phyloP scores from a whole-genome alignment of 225 moss, liverwort and hornwort species.

The Bryoerythrophyllum caledonicum region DNA sequence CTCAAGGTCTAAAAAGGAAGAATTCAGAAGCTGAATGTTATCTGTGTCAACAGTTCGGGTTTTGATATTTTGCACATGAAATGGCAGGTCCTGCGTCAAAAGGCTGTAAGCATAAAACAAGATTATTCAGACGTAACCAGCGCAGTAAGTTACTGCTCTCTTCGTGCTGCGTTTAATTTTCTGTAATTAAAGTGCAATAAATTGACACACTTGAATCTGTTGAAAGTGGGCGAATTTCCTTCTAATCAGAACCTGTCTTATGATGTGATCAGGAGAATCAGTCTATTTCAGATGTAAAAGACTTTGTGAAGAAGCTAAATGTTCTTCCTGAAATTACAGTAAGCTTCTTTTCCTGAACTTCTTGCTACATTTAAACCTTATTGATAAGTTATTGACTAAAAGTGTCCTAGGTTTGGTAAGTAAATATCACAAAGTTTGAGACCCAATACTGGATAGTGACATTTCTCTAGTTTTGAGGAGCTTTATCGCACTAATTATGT shows the following conservation, averaged over 20 bases:
- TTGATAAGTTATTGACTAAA: slow-evolving; percentile 2
- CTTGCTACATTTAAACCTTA: not conserved
- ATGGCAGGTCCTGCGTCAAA: slow-evolving; percentile 78
- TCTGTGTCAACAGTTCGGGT: not conserved
- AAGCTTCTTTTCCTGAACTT: slow-evolving; percentile 24
- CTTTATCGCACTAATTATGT: slow-evolving; percentile 14
- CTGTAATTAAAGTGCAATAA: not conserved
- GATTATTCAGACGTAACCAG: slow-evolving; percentile 91
- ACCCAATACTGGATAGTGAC: not conserved
- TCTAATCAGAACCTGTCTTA: slow-evolving; percentile 6
- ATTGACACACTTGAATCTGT: not conserved
- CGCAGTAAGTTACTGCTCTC: slow-evolving; percentile 45
- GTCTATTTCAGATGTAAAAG: slow-evolving; percentile 94
- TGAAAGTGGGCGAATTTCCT: not conserved
- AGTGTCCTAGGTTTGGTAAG: not conserved
- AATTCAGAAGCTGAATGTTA: not conserved
- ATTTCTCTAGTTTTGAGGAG: slow-evolving; percentile 8
- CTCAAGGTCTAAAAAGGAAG: not conserved
- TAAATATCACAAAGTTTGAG: slow-evolving; percentile 4
- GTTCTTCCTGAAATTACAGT: slow-evolving; percentile 96
- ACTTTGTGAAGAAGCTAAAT: slow-evolving; percentile 98
- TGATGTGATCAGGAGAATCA: slow-evolving; percentile 74
- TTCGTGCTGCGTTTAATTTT: slow-evolving; percentile 4
- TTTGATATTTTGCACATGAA: slow-evolving; percentile 28
- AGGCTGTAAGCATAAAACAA: slow-evolving; percentile 89